Base-by-base conservation (phyloP, 2,329 filamentous ascomycete genomes). In the Pseudogymnoascus sp. region DNA sequence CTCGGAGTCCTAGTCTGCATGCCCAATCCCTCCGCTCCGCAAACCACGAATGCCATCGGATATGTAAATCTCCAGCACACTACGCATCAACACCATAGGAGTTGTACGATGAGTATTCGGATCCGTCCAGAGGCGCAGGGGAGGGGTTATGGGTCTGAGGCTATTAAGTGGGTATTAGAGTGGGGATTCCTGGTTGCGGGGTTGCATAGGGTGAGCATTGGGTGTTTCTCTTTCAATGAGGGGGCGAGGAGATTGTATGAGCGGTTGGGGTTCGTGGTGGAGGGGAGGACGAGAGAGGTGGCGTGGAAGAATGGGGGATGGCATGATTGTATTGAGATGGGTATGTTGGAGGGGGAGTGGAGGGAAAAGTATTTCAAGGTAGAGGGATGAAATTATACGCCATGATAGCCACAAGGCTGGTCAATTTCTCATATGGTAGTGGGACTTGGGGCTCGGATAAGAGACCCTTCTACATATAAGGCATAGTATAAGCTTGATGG, bases 1-100 rank as follows among this genome's bases (percentile, higher is more conserved):
- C 69, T 79, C 7, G 72, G 72, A 23, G 74, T 71, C 16, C 68
- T 78, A 36, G 70, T 78, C 60, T 78, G 76, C 61, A 70, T 77
- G 0, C 69, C 72, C 12, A 63, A 67, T 3, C 23, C 65, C 11
- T 60, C 59, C 12, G 8, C 28, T 3, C 61, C 64, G 2, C 37
- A 38, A 2, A 21, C 8, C 16, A 16, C 40, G 40, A 42, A 1
- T 21, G 11, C 12, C 63, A 66, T 36, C 64, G 12, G 65, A 59
- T 49, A 8, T 28, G 16, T 28, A n/a, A 25, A 49, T 25, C 43
- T 49, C 5, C 40, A 61, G 63, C 42, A 31, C 6, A 49, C 43
- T 5, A 49, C 43, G 14, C 43, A 49, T 3, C 43, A 23, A 3
- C 78, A 80, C 63, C 78, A 82, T 65, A 75, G 79, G 12, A 71